Evolutionary conservation across 805 yeast species (phyloP).

Genomic region (Hanseniaspora hatyaiensis): DNA sequence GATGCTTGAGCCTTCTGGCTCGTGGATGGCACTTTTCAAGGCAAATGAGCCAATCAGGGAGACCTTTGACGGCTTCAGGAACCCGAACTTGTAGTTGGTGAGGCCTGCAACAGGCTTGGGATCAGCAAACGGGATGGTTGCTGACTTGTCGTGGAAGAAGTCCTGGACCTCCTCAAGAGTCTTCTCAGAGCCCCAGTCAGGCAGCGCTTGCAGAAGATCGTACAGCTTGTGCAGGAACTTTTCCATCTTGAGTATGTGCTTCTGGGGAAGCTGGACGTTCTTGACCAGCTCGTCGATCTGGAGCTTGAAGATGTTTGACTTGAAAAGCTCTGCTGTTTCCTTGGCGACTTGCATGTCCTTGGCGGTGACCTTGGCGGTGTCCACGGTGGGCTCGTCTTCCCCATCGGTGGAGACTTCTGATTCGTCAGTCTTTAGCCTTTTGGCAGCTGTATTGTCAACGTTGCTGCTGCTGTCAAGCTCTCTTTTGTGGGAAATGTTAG

Average conservation of each 20-base stretch:
- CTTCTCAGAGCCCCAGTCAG: slow-evolving; percentile 38
- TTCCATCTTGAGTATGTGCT: slow-evolving; percentile 54
- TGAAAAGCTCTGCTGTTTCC: slow-evolving; percentile 88
- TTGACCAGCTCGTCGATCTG: slow-evolving; percentile 84
- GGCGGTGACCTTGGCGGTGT: slow-evolving; percentile 33
- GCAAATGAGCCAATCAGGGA: slow-evolving; percentile 85
- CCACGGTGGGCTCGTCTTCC: slow-evolving; percentile 16
- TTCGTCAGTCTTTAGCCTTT: slow-evolving; percentile 7
- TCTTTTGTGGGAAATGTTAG: slow-evolving; percentile 14
- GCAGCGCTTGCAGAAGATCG: slow-evolving; percentile 53
- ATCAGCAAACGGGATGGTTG: slow-evolving; percentile 75
- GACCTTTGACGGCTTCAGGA: slow-evolving; percentile 51
- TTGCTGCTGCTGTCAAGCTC: neutral
- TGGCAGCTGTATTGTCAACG: slow-evolving; percentile 15
- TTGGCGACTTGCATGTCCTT: slow-evolving; percentile 85
- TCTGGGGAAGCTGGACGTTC: slow-evolving; percentile 66
- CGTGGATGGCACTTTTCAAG: slow-evolving; percentile 63
- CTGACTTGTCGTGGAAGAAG: slow-evolving; percentile 40
- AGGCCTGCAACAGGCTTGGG: slow-evolving; percentile 58
- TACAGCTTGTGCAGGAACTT: slow-evolving; percentile 64
- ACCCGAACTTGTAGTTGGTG: slow-evolving; percentile 61
- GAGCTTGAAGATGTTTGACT: slow-evolving; percentile 86
- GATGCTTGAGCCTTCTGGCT: slow-evolving; percentile 52
- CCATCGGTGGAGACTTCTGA: slow-evolving; percentile 17
- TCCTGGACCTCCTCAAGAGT: slow-evolving; percentile 49